These are phyloP conservation scores for Diaporthe longicolla DNA, from an alignment of 2,329 filamentous ascomycete species.

Conservation along the genomic window DNA sequence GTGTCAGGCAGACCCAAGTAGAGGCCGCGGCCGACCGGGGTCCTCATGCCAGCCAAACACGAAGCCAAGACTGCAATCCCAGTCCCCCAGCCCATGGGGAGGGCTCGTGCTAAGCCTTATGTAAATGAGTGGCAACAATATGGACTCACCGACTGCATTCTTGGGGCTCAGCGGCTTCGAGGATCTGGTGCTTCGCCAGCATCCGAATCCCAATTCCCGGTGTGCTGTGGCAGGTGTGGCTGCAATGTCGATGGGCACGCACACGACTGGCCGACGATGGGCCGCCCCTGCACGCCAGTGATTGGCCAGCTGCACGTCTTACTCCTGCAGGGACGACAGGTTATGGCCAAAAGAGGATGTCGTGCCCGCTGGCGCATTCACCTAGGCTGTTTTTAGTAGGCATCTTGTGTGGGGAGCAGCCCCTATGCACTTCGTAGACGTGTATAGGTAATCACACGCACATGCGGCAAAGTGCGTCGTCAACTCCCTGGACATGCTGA, in stretches of 20 bases:
- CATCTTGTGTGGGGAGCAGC: constrained; percentile 17
- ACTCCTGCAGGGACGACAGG: not conserved
- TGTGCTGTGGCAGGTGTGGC: not conserved
- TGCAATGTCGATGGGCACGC: constrained; percentile 14
- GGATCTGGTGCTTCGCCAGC: constrained; percentile 19
- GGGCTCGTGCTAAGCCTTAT: constrained; percentile 21
- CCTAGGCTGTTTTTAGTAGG: not conserved
- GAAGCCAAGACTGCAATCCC: constrained; percentile 26
- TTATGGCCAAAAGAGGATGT: not conserved
- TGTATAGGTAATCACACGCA: constrained; percentile 13
- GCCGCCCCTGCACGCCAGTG: not conserved
- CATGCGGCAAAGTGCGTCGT: constrained; percentile 1
- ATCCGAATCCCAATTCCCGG: constrained; percentile 13
- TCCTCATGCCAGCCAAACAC: constrained; percentile 10
- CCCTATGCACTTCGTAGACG: constrained; percentile 27
- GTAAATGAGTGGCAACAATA: constrained; percentile 16
- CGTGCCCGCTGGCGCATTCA: constrained; percentile 6
- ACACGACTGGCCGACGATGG: constrained; percentile 15
- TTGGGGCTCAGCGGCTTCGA: constrained; percentile 9
- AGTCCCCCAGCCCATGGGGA: constrained; percentile 14
- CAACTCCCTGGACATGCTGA: not conserved
- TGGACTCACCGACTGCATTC: constrained; percentile 26
- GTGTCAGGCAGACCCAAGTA: not conserved
- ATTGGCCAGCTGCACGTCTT: constrained; percentile 21
- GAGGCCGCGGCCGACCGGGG: not conserved